Evolutionary conservation across 2,329 filamentous ascomycete genomes (phyloP), one percentile per base, ranked within the genome.

Genomic region (Endothia cerciana): DNA sequence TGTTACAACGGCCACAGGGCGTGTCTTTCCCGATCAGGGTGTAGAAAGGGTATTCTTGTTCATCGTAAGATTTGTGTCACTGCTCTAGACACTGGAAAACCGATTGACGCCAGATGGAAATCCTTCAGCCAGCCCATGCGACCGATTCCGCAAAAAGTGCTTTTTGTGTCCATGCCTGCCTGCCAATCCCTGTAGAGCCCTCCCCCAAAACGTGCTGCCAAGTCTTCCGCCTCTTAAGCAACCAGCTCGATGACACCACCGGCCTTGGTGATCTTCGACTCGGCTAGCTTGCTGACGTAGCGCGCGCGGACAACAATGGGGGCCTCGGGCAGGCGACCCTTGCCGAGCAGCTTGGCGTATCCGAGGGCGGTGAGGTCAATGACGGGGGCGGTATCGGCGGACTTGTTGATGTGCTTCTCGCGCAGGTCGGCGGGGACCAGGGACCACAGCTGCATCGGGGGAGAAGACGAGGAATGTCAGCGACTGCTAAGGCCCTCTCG

Each of bases 211-310:
- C 51, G 33, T 43, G 36, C 28, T 36, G 51, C 33, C 33, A 3
- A 15, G 15, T 47, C 19, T 36, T 51, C 51, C 19, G 22, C 36
- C 38, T 36, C 51, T 87, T 91, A 97, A 84, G 93, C 94, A 78
- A 97, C 92, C 81, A 97, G 88, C 88, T 97, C 93, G 77, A 97
- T 86, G 78, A 97, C 92, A 83, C 94, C 94, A 82, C 95, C 95
- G 77, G 94, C 94, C 83, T 95, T 93, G 81, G 92, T 97, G 84
- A 99, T 97, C 91, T 99, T 99, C 86, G 92, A 87, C 91, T 99
- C 95, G 74, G 95, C 95, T 81, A 97, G 90, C 81, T 91, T 91
- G 87, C 90, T 93, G 83, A 99, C 92, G 87, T 93, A 98, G 81
- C 95, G 87, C 75, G 95, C 94, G 79, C 92, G 92, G 74, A 99